Conservation (phyloP, 2,329 filamentous ascomycete species). For the Ophiocordyceps camponoti-floridani region DNA sequence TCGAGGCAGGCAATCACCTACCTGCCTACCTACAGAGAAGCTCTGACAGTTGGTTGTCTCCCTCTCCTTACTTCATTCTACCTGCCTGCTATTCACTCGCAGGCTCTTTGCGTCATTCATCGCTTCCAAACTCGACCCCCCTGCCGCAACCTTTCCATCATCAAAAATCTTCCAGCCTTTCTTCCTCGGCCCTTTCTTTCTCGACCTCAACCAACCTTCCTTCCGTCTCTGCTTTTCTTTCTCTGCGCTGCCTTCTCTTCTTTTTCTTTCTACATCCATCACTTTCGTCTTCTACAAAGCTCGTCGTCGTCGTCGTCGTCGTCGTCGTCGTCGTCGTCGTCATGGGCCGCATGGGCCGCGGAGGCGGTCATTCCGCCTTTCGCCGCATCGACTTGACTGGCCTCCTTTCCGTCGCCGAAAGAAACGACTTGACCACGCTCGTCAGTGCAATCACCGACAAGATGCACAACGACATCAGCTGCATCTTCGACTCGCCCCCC, state of each 20-base stretch:
- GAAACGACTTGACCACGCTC: conserved; percentile 32
- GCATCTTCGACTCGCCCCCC: conserved; percentile 31
- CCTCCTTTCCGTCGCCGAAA: conserved; percentile 28
- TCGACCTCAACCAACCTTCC: not conserved
- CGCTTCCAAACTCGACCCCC: too few relatives aligned
- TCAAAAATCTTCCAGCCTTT: too few relatives aligned
- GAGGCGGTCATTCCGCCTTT: conserved; percentile 13
- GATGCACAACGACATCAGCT: conserved; percentile 32
- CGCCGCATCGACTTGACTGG: conserved; percentile 32
- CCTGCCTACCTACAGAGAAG: too few relatives aligned
- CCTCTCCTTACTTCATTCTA: too few relatives aligned
- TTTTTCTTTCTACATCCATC: not conserved
- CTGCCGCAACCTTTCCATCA: too few relatives aligned
- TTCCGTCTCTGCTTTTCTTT: not conserved
- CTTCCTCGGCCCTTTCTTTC: not conserved
- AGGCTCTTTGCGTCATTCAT: too few relatives aligned
- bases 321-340: conserved; percentile 1
- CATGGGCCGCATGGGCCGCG: conserved; percentile 23
- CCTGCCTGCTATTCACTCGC: too few relatives aligned
- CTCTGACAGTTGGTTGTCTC: too few relatives aligned
- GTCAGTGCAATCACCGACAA: conserved; percentile 33
- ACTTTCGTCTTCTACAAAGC: not conserved
- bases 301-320: not conserved
- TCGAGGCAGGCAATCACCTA: too few relatives aligned
- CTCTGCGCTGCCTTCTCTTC: not conserved